phyloP scores from a whole-genome alignment of 1,284 basidiomycete genomes.

The Trichosporon sp. region DNA sequence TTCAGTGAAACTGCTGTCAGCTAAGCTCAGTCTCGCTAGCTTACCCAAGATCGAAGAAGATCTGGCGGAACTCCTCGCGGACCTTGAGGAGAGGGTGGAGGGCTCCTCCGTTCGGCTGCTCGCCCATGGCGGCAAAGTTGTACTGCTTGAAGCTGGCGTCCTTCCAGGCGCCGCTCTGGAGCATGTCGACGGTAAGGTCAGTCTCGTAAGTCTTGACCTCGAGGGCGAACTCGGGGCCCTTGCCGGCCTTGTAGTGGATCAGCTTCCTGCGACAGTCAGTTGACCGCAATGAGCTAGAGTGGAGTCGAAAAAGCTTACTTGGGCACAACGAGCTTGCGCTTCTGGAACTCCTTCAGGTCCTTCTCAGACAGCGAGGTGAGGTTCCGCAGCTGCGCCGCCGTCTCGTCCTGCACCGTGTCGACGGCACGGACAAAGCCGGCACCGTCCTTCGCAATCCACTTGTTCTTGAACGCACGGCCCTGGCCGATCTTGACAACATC shows the following conservation, averaged over 20 bases:
- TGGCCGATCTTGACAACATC: slow-evolving; percentile 85
- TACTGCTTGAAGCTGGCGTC: slow-evolving; percentile 92
- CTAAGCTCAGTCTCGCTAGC: slow-evolving; percentile 23
- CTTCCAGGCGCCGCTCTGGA: slow-evolving; percentile 83
- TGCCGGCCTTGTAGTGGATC: slow-evolving; percentile 85
- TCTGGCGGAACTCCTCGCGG: slow-evolving; percentile 93
- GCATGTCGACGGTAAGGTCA: slow-evolving; percentile 92
- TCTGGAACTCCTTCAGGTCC: slow-evolving; percentile 75
- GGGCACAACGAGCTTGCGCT: slow-evolving; percentile 68
- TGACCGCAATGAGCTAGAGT: slow-evolving; percentile 3
- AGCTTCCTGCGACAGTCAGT: slow-evolving; percentile 64
- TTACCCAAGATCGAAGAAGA: slow-evolving; percentile 99
- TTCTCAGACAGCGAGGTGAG: slow-evolving; percentile 61
- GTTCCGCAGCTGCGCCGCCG: slow-evolving; percentile 68
- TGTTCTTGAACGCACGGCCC: slow-evolving; percentile 91
- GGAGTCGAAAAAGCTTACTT: not conserved
- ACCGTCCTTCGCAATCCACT: slow-evolving; percentile 91
- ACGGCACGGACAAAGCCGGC: slow-evolving; percentile 74
- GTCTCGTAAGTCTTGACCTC: slow-evolving; percentile 96
- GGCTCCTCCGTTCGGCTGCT: slow-evolving; percentile 79
- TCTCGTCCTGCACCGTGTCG: slow-evolving; percentile 62
- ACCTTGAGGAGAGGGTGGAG: slow-evolving; percentile 96
- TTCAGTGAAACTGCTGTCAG: slow-evolving; percentile 78
- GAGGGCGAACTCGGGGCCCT: slow-evolving; percentile 83
- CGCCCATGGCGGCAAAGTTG: slow-evolving; percentile 96